Conservation (phyloP, 2,329 filamentous ascomycete species). For the Ampelomyces quisqualis region DNA sequence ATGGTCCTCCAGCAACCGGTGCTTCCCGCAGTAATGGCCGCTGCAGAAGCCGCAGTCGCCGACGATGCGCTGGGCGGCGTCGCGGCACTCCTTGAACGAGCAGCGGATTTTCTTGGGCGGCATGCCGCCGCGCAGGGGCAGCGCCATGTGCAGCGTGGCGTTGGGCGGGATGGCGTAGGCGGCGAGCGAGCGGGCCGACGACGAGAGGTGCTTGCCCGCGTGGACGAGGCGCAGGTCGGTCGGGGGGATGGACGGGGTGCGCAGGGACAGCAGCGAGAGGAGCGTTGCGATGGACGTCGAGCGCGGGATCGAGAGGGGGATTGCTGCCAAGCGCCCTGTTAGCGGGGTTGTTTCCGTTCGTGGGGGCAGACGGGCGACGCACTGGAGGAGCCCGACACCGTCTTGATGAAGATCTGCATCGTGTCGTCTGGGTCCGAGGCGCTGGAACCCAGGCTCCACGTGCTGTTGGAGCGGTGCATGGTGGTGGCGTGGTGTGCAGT, state of each 20-base stretch:
- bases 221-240: slow-evolving; percentile 57
- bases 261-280: slow-evolving; percentile 58
- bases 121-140: slow-evolving; percentile 58
- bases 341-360: background rate
- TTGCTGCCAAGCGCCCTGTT: too few species aligned
- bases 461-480: slow-evolving; percentile 43
- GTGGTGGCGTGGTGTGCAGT: slow-evolving; percentile 14
- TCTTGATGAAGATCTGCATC: slow-evolving; percentile 64
- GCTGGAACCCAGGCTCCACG: slow-evolving; percentile 47
- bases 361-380: slow-evolving; percentile 36
- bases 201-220: slow-evolving; percentile 58
- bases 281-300: slow-evolving; percentile 58
- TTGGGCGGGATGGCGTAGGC: slow-evolving; percentile 53
- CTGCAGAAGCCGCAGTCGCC: slow-evolving; percentile 95
- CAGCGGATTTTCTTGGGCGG: slow-evolving; percentile 79
- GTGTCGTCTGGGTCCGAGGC: slow-evolving; percentile 52
- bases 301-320: slow-evolving; percentile 57
- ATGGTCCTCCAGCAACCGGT: slow-evolving; percentile 90
- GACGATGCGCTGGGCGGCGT: slow-evolving; percentile 85
- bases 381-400: slow-evolving; percentile 58
- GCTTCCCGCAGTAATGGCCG: slow-evolving; percentile 92
- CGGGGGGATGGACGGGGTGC: slow-evolving; percentile 54
- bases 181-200: slow-evolving; percentile 47
- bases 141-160: slow-evolving; percentile 55
- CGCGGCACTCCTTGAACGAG: slow-evolving; percentile 85